Base-by-base conservation (phyloP, 768 basidiomycete genomes). In the Goffeauzyma gilvescens region DNA sequence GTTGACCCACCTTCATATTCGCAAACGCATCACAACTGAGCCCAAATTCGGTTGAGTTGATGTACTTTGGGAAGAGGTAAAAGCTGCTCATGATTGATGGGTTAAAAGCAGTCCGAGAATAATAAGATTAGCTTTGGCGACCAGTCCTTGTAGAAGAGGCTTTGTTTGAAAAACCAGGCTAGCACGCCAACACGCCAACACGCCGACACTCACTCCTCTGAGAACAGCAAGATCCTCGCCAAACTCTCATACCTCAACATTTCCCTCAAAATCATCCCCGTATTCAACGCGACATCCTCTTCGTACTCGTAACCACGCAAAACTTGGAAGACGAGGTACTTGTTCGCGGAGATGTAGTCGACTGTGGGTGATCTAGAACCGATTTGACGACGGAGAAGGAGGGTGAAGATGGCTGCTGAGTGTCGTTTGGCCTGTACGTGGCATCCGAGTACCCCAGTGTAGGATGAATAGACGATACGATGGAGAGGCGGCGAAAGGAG, bases 21-120 rank as follows among this genome's bases (percentile, higher is more conserved):
- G 84, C 82, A 55, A 93, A 93, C 3, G 90, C 90, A 61, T 96
- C 93, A 52, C 89, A 95, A 0, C 90, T 95, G 48, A 95, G 85
- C 6, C 93, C 90, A 58, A 98, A 98, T 15, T 89, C 93, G 4
- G 89, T 90, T 22, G 81, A 79, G 67, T 98, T 93, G 56, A 98
- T 95, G 65, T 87, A 89, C 57, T 83, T 76, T 15, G 89, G 84
- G 66, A 87, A 98, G 48, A 75, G 79, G 69, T 96, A 96, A 65
- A 98, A 95, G 57, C 89, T 90, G 61, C 6, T 8, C 15, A n/a
- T n/a, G n/a, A n/a, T n/a, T n/a, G n/a, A n/a, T n/a, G n/a, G n/a
- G n/a, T n/a, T n/a, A n/a, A n/a, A n/a, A n/a, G n/a, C n/a, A n/a
- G n/a, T n/a, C n/a, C n/a, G n/a, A n/a, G n/a, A n/a, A n/a, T n/a